These are phyloP conservation scores for Penicillium rolfsii DNA, from an alignment of 2,329 filamentous ascomycete genomes.

Conservation along the genomic window DNA sequence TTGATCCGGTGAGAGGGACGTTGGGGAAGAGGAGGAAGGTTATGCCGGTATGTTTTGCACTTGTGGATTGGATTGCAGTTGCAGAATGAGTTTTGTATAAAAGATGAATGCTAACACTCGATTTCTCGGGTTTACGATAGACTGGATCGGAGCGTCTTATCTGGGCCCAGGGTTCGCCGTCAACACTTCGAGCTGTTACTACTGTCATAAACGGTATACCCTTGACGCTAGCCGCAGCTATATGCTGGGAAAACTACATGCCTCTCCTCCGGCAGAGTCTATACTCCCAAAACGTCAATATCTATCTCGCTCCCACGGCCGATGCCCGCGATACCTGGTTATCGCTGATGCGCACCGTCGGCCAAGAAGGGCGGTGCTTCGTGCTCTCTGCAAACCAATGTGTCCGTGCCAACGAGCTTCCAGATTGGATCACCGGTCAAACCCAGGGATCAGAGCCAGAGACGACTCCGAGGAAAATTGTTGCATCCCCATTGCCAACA, in stretches of 20 bases:
- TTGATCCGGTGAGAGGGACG: conserved; percentile 72
- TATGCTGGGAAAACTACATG: conserved; percentile 98
- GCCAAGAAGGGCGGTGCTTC: conserved; percentile 78
- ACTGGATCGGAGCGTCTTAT: conserved; percentile 81
- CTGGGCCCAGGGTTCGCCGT: conserved; percentile 83
- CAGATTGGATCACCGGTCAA: conserved; percentile 55
- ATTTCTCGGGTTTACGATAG: conserved; percentile 34
- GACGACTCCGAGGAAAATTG: neutral
- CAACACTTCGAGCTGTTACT: conserved; percentile 76
- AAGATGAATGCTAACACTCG: neutral
- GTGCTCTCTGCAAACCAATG: conserved; percentile 87
- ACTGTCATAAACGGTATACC: conserved; percentile 77
- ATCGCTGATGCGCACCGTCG: conserved; percentile 76
- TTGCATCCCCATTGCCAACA: neutral
- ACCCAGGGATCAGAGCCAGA: neutral
- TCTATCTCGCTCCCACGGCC: conserved; percentile 88
- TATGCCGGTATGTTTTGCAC: conserved; percentile 67
- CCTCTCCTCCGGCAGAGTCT: conserved; percentile 79
- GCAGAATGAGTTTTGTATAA: neutral
- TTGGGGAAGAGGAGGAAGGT: conserved; percentile 89
- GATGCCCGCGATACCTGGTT: conserved; percentile 83
- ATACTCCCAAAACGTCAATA: conserved; percentile 86
- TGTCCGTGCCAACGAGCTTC: conserved; percentile 61
- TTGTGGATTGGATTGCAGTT: neutral
- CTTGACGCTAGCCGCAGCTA: conserved; percentile 79